Evolutionary conservation across 2,329 filamentous ascomycete species (phyloP).

Genomic region (Exserohilum rostratum): DNA sequence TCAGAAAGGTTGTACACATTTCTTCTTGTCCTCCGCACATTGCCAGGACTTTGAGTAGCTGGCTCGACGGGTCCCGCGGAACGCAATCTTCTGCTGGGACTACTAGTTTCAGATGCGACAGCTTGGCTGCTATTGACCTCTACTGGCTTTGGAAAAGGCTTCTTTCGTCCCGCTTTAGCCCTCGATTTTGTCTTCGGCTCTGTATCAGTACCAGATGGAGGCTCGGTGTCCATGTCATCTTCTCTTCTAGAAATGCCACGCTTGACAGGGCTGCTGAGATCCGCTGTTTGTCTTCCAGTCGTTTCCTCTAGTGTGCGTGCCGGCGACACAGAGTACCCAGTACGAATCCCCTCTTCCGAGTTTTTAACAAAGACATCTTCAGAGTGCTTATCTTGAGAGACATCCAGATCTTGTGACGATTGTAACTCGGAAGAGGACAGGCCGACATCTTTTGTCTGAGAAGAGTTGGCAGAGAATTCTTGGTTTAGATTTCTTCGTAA

Average conservation of each 20-base stretch:
- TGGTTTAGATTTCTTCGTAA: constrained; percentile 17
- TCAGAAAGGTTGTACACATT: constrained; percentile 14
- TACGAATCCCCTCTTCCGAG: constrained; percentile 39
- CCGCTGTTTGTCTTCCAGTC: constrained; percentile 3
- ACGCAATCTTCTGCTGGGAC: constrained; percentile 10
- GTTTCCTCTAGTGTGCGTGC: constrained; percentile 30
- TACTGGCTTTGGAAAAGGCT: not conserved
- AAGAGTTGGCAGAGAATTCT: constrained; percentile 10
- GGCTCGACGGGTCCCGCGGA: constrained; percentile 9
- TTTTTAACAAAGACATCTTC: constrained; percentile 37
- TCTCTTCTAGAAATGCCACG: not conserved
- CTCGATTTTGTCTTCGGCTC: constrained; percentile 1
- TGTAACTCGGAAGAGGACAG: constrained; percentile 23
- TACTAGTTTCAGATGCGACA: constrained; percentile 7
- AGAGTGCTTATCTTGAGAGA: constrained; percentile 29
- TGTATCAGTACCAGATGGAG: constrained; percentile 11
- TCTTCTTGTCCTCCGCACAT: constrained; percentile 19
- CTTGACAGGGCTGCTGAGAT: constrained; percentile 20
- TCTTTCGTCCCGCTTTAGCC: constrained; percentile 6
- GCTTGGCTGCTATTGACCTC: constrained; percentile 8
- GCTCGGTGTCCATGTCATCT: constrained; percentile 4
- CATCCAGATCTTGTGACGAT: constrained; percentile 33
- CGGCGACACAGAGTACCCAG: constrained; percentile 38
- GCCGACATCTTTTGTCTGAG: constrained; percentile 16
- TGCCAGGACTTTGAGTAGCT: constrained; percentile 18